Percentiles rank a stretch among this genome's conserved stretches.
These are phyloP conservation scores for Tetrapisispora arboricola DNA, from an alignment of 805 yeast genomes.

Conservation along the genomic window DNA sequence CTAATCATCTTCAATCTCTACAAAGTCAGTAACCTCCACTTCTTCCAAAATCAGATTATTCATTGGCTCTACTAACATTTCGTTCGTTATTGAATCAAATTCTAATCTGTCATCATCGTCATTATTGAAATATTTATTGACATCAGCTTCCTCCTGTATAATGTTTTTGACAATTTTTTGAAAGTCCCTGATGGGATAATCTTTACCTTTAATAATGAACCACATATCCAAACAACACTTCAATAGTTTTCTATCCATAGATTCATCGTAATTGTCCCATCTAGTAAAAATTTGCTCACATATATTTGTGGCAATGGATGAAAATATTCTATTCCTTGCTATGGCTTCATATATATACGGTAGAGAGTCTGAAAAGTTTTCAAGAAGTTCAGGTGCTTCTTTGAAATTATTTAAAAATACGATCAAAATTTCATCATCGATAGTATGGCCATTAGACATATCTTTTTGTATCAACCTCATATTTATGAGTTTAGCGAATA, in stretches of 20 bases:
- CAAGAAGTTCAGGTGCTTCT: neutral
- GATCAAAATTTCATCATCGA: neutral
- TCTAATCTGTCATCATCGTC: constrained; percentile 5
- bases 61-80: constrained; percentile 7
- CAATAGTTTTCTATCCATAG: constrained; percentile 5
- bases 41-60: constrained; percentile 20
- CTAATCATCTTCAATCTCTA: neutral
- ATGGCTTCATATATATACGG: neutral
- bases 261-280: constrained; percentile 7
- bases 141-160: constrained; percentile 7
- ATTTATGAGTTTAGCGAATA: too few relatives aligned
- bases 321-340: neutral
- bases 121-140: neutral
- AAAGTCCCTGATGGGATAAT: constrained; percentile 6
- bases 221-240: constrained; percentile 13
- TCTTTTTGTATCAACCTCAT: too few relatives aligned
- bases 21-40: constrained; percentile 17
- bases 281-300: constrained; percentile 1
- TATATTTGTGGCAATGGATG: neutral
- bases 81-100: constrained; percentile 7
- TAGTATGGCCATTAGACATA: neutral
- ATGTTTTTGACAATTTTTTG: constrained; percentile 4
- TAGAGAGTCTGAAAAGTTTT: constrained; percentile 1
- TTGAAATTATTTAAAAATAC: constrained; percentile 2
- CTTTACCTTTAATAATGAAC: constrained; percentile 8